phyloP scores from a whole-genome alignment of 2,329 filamentous ascomycete genomes.

The Trichoderma semiorbis region DNA sequence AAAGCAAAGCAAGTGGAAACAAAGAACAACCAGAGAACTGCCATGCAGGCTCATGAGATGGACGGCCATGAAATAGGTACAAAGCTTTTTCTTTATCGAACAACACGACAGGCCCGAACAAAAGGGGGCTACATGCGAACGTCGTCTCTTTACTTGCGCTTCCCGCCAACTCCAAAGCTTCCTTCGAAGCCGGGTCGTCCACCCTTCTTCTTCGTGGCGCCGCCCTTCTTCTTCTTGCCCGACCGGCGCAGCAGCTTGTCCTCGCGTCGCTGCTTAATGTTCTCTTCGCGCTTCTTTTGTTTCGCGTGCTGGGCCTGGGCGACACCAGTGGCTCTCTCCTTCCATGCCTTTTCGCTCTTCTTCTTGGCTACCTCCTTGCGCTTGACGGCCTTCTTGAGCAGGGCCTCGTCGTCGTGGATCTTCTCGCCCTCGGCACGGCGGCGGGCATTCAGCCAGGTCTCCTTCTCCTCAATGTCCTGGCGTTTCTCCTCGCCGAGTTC shows the following conservation, averaged over 20 bases:
- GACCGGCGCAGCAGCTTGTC: slow-evolving; percentile 62
- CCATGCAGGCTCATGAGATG: neutral
- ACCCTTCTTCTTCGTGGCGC: slow-evolving; percentile 42
- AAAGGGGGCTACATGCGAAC: neutral
- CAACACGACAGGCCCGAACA: neutral
- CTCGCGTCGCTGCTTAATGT: slow-evolving; percentile 69
- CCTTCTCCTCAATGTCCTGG: slow-evolving; percentile 86
- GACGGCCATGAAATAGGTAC: neutral
- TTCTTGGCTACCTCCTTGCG: slow-evolving; percentile 85
- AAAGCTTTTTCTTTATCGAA: neutral
- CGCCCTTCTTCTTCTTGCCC: slow-evolving; percentile 54
- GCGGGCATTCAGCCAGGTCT: slow-evolving; percentile 87
- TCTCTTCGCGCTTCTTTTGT: slow-evolving; percentile 79
- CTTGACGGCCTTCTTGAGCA: slow-evolving; percentile 93
- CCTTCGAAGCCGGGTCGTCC: slow-evolving; percentile 68
- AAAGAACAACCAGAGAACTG: neutral
- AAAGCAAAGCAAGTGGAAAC: neutral
- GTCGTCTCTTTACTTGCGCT: slow-evolving; percentile 40
- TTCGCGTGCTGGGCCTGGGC: slow-evolving; percentile 72
- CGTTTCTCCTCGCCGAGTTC: slow-evolving; percentile 76
- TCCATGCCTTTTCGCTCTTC: slow-evolving; percentile 90
- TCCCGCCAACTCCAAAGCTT: slow-evolving; percentile 54
- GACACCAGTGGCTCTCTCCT: slow-evolving; percentile 67
- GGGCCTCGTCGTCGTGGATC: slow-evolving; percentile 77
- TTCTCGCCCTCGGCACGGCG: slow-evolving; percentile 86